Base-by-base conservation (phyloP, 805 yeast genomes). In the Wickerhamomyces silvicola region DNA sequence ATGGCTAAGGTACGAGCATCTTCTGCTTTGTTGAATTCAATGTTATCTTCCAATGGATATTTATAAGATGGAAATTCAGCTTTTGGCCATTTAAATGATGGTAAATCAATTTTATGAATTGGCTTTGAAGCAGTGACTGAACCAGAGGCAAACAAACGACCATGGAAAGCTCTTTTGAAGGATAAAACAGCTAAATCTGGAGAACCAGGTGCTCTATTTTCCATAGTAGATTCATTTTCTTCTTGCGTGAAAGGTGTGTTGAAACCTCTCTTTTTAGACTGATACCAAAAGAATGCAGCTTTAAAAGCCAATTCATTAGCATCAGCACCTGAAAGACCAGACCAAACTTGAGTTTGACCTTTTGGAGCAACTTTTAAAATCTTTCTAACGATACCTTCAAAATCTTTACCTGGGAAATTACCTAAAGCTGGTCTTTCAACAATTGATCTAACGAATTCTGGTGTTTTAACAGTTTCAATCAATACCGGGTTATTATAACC, bases 11-110 rank as follows among this genome's bases (percentile, higher is more conserved):
- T 84, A 53, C 92, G 72, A 39, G 68, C 75, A 62, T 88, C 97
- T 64, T 87, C 96, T 31, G 66, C 58, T 30, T 66, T 63, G 72
- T 88, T 88, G 45, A 63, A 76, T 29, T 66, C 76, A 25, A 54
- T 75, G 55, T 76, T 54, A 31, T 73, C 69, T 35, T 76, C 88
- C 52, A 87, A 70, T 37, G 97, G 97, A 60, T 86, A 88, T 59
- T 78, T 66, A 61, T 85, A 78, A 31, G 71, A 48, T 43, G 97
- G 97, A 68, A 79, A 88, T 42, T 85, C 86, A 35, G 96, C 96
- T 59, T 83, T 87, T 54, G 97, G 97, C 97, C 97, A 88, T 54
- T 84, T 75, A 68, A 88, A 88, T 6, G 95, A 78, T 39, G 97
- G 97, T 63, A 90, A 68, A 60, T 81, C 88, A 55, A 88, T 66